Evolutionary conservation across 1,139 yeast genomes (phyloP).

Genomic region (Kodamaea derodonti): DNA sequence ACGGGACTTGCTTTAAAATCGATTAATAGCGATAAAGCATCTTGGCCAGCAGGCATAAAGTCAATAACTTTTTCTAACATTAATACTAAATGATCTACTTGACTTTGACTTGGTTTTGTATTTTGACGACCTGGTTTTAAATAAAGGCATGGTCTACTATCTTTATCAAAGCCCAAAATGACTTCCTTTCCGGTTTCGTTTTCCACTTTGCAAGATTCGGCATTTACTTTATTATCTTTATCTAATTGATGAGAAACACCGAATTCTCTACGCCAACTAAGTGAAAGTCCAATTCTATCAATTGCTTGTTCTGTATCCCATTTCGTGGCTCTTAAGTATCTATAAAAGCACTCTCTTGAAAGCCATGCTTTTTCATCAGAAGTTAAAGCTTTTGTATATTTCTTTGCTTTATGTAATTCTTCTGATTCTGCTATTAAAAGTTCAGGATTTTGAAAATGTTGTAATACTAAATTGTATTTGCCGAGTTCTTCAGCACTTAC

Average conservation of each 20-base stretch:
- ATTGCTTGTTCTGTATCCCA: slow-evolving; percentile 41
- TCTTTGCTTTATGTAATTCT: slow-evolving; percentile 29
- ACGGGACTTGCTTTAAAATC: slow-evolving; percentile 43
- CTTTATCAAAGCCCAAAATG: slow-evolving; percentile 45
- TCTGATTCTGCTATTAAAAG: slow-evolving; percentile 31
- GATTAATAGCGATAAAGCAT: slow-evolving; percentile 42
- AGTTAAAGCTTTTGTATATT: slow-evolving; percentile 18
- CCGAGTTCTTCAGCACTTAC: slow-evolving; percentile 30
- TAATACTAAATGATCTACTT: slow-evolving; percentile 48
- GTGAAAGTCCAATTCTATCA: slow-evolving; percentile 37
- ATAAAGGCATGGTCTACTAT: slow-evolving; percentile 46
- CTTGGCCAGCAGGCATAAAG: slow-evolving; percentile 50
- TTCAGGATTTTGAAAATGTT: slow-evolving; percentile 29
- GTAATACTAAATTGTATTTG: slow-evolving; percentile 15
- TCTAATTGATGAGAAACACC: slow-evolving; percentile 34
- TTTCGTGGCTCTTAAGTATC: slow-evolving; percentile 47
- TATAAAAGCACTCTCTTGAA: slow-evolving; percentile 45
- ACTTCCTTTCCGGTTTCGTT: slow-evolving; percentile 48
- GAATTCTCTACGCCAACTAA: slow-evolving; percentile 48
- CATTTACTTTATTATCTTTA: slow-evolving; percentile 32
- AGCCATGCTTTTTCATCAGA: slow-evolving; percentile 42
- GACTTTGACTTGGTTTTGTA: slow-evolving; percentile 40
- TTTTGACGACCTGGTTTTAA: slow-evolving; percentile 49
- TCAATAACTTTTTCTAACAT: slow-evolving; percentile 47
- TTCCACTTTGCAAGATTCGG: slow-evolving; percentile 30